phyloP scores from a whole-genome alignment of 345 rosid genomes.

The Cardamine chenopodiifolia region DNA sequence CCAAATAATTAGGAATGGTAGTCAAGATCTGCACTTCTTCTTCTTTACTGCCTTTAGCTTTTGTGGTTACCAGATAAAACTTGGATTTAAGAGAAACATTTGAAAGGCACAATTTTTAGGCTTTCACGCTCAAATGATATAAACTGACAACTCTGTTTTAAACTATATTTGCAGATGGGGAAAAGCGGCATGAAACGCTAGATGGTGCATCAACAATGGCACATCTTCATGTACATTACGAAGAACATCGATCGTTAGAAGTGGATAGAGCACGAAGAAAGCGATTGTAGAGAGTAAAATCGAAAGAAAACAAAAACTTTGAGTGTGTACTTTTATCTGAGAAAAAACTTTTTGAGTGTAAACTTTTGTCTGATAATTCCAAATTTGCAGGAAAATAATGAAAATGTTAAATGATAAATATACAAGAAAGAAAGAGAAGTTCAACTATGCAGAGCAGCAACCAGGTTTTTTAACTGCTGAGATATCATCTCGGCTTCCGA shows the following conservation, averaged over 20 bases:
- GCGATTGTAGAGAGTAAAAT: not conserved
- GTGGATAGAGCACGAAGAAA: constrained; percentile 1
- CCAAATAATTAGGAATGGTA: too few species aligned
- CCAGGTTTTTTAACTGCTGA: constrained; percentile 78
- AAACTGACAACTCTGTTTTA: not conserved
- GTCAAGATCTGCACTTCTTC: not conserved
- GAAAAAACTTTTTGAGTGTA: not conserved
- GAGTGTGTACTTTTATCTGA: constrained; percentile 15
- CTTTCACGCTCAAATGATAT: not conserved
- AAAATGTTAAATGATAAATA: not conserved
- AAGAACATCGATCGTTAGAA: not conserved
- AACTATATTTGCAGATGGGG: not conserved
- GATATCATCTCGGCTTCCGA: constrained; percentile 72
- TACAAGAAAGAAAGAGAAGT: constrained; percentile 21
- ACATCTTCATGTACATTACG: constrained; percentile 22
- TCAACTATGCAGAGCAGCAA: constrained; percentile 63
- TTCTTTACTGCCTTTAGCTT: constrained; percentile 1
- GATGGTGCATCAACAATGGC: not conserved
- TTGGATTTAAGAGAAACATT: not conserved
- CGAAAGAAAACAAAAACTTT: not conserved
- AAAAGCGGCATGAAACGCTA: not conserved
- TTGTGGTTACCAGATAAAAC: not conserved
- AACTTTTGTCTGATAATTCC: constrained; percentile 32
- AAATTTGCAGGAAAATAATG: constrained; percentile 36
- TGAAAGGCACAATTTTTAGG: not conserved